Percentiles rank a stretch among this genome's conserved stretches.
Conservation (phyloP, 371 early-diverging fungal species). For the Ordospora pajunii region DNA sequence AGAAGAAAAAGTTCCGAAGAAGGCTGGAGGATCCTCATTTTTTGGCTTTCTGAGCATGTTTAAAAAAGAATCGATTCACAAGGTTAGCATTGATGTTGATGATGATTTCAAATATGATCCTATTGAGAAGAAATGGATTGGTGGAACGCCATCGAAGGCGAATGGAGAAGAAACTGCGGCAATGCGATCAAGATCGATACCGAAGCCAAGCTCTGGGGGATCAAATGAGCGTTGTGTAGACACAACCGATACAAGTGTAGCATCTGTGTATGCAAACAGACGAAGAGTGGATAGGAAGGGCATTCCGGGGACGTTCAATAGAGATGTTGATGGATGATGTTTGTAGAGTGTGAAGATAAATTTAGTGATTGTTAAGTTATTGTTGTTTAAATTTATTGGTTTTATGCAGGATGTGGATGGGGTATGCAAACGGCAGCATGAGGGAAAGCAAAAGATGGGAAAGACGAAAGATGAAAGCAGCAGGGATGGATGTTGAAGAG, state of each 20-base stretch:
- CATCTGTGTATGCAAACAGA: neutral
- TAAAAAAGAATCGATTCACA: conserved; percentile 7
- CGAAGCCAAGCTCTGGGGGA: neutral
- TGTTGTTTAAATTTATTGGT: neutral
- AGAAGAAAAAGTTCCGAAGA: neutral
- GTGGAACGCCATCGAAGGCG: neutral
- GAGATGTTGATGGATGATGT: neutral
- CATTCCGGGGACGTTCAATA: neutral
- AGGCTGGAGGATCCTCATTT: neutral
- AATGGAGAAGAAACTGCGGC: neutral
- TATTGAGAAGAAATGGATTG: conserved; percentile 28
- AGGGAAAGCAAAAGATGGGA: conserved; percentile 11
- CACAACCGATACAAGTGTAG: neutral
- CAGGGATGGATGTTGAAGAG: conserved; percentile 5
- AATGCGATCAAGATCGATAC: neutral
- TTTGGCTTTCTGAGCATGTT: conserved; percentile 28
- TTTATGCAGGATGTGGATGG: neutral
- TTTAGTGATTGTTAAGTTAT: neutral
- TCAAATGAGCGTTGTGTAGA: neutral
- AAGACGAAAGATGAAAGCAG: conserved; percentile 11
- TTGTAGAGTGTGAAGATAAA: too few relatives aligned
- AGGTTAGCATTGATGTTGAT: conserved; percentile 7
- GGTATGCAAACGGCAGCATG: neutral
- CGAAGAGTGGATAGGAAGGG: neutral
- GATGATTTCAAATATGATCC: conserved; percentile 32